These are phyloP conservation scores for Blastosporella zonata DNA, from an alignment of 1,284 basidiomycete species.

Conservation along the genomic window DNA sequence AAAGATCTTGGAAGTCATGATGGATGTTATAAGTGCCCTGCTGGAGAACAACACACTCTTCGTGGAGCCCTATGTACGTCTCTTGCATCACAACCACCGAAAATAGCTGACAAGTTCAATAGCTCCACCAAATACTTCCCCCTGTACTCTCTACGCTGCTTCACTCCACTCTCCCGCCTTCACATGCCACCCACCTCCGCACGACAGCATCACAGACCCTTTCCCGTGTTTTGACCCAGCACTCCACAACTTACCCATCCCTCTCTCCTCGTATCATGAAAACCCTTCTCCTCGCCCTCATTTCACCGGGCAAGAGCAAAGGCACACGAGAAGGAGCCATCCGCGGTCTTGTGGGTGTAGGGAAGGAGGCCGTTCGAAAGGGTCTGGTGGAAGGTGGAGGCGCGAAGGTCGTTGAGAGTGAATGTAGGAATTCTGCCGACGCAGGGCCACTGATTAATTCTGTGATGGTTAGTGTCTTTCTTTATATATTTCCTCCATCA, in stretches of 20 bases:
- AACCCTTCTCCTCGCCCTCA: conserved; percentile 84
- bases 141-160: conserved; percentile 89
- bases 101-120: conserved; percentile 3
- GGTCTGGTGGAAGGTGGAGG: conserved; percentile 77
- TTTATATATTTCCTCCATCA: background rate
- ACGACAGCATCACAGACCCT: conserved; percentile 80
- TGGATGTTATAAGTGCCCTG: conserved; percentile 81
- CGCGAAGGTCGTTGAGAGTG: conserved; percentile 66
- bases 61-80: conserved; percentile 91
- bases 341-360: conserved; percentile 79
- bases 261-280: conserved; percentile 89
- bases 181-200: conserved; percentile 62
- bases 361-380: conserved; percentile 78
- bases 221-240: conserved; percentile 71
- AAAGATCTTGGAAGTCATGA: conserved; percentile 67
- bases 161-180: conserved; percentile 73
- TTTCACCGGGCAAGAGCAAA: conserved; percentile 65
- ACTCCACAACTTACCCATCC: conserved; percentile 82
- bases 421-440: conserved; percentile 44
- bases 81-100: background rate
- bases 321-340: conserved; percentile 86
- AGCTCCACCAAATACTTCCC: conserved; percentile 96
- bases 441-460: conserved; percentile 47
- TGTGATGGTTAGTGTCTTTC: conserved; percentile 48
- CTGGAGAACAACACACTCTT: conserved; percentile 87